A percentile compares a stretch with the other conserved stretches of the same genome.
These are phyloP conservation scores for Phytophthora sansomeana DNA, from an alignment of 352 stramenopile genomes.

Conservation along the genomic window DNA sequence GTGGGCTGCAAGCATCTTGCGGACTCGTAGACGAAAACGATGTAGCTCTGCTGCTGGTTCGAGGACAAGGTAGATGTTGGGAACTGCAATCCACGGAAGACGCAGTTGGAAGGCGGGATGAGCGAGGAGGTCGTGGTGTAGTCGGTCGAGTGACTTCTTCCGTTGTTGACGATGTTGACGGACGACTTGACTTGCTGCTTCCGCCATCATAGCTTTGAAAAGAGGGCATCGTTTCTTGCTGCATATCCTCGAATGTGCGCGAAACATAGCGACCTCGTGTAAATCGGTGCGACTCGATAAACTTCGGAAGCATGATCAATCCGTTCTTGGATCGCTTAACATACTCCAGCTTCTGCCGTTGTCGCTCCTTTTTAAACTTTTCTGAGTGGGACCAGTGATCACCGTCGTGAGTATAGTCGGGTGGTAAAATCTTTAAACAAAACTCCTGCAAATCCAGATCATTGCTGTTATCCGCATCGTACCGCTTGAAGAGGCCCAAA, in stretches of 20 bases:
- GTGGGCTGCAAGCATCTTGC: constrained; percentile 33
- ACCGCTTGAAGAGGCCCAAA: constrained; percentile 70
- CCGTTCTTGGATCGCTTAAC: constrained; percentile 73
- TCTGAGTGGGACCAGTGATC: constrained; percentile 80
- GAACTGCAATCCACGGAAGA: constrained; percentile 1
- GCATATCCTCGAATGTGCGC: constrained; percentile 54
- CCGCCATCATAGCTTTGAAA: constrained; percentile 4
- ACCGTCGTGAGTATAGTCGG: constrained; percentile 82
- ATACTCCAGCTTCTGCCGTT: constrained; percentile 63
- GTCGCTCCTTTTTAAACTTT: constrained; percentile 57
- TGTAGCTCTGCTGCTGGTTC: background rate
- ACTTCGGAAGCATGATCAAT: constrained; percentile 66
- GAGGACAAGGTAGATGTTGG: constrained; percentile 21
- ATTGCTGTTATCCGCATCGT: constrained; percentile 78
- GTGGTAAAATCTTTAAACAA: constrained; percentile 75
- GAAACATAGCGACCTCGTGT: constrained; percentile 54
- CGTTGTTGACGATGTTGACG: constrained; percentile 24
- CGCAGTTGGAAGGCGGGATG: constrained; percentile 17
- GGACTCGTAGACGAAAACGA: constrained; percentile 18
- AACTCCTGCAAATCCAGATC: constrained; percentile 89
- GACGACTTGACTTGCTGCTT: constrained; percentile 14
- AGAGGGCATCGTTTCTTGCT: constrained; percentile 27
- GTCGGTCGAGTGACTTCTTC: constrained; percentile 18
- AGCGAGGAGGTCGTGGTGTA: constrained; percentile 33
- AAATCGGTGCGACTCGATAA: constrained; percentile 63